Base-by-base conservation (phyloP, 805 yeast species). In the Suhomyces emberorum region DNA sequence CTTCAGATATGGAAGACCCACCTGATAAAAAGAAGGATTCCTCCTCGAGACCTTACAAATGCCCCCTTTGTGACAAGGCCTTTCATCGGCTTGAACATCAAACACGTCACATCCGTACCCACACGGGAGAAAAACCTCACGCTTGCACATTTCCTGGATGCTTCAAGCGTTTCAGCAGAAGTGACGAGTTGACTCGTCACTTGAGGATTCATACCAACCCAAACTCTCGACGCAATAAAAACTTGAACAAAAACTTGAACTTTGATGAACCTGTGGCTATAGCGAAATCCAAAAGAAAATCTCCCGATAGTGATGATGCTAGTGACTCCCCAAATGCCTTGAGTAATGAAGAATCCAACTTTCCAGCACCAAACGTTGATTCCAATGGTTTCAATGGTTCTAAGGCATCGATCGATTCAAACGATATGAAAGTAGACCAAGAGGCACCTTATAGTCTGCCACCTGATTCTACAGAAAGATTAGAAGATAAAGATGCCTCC, bases 41-140 rank as follows among this genome's bases (percentile, higher is more conserved):
- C 26, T 9, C 26, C 7, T 7, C 26, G 7, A 57, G 80, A 41
- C 89, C 89, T 1, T 83, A 80, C 59, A 77, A 80, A 43, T 83
- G 91, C 53, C 82, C 88, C 3, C 69, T 81, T 52, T 83, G 91
- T 54, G 76, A 76, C 26, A 79, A 83, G 57, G 87, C 86, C 0
- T 83, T 83, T 54, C 87, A 81, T 52, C 66, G 91, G 39, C 57
- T 83, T 28, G 91, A 83, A 51, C 91, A 83, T 57, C 88, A 81
- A 52, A 81, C 88, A 7, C 70, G 91, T 50, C 91, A 83, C 50
- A 80, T 83, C 40, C 65, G 89, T 51, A 83, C 88, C 9, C 91
- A 83, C 51, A 83, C 91, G 0, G 91, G 91, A 17, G 89, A 83
- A 51, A 82, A 80, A 54, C 91, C 91, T 3, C 88, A 83, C 56